Base-by-base conservation (phyloP, 2,329 filamentous ascomycete species). In the Colletotrichum kahawae region DNA sequence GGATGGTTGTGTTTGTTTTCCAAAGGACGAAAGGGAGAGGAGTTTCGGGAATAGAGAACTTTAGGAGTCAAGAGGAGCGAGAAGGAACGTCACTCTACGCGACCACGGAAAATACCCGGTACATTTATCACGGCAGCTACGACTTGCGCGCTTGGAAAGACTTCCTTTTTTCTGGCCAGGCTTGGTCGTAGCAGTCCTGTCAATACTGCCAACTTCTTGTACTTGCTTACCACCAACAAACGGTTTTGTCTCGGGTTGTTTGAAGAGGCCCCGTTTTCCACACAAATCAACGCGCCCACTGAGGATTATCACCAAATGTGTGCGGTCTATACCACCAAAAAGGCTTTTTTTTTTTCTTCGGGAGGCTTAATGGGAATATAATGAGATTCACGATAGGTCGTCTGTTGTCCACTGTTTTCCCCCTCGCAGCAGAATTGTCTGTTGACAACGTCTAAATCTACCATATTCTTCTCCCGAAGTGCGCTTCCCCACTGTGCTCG, bases 141-240 rank as follows among this genome's bases (percentile, higher is more conserved):
- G 18, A 82, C 83, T 59, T 80, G 83, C 81, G 80, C 82, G 43
- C 80, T 80, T 82, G 82, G 83, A 82, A 59, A 33, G 29, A 33
- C 16, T 14, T 80, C 83, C 77, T 75, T 65, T 79, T 78, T 73
- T 71, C 56, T 77, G 80, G 77, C 80, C 78, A 82, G 76, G 76
- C 76, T 72, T 56, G 27, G 43, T 70, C 78, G 81, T 82, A 78
- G 81, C 80, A 81, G 80, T 80, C 57, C 80, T 79, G 77, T 80
- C 77, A 80, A 80, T 82, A 81, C 59, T 75, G 64, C 54, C 63
- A 75, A 59, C 60, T 85, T 86, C 82, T 85, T 87, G 84, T 87
- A 86, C 81, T 83, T 84, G 83, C 80, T 84, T 84, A 81, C 84
- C 80, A 82, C 79, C 38, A 57, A 64, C 69, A 48, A 67, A 73